Evolutionary conservation across 805 yeast genomes (phyloP).

Genomic region (Blastobotrys attinorum): DNA sequence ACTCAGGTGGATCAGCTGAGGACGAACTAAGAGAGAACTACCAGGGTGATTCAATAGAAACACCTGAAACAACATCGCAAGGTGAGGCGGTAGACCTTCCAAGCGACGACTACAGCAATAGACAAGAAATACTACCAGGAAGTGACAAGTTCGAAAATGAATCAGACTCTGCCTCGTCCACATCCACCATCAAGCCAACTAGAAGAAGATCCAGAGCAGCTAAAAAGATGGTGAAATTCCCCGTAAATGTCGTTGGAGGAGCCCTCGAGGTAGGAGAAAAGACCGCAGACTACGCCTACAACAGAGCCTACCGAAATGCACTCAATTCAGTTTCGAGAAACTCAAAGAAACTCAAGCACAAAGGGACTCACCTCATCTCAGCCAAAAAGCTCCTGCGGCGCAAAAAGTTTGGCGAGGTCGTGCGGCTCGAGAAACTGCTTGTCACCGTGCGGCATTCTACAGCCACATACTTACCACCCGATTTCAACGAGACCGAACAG

Average conservation of each 20-base stretch:
- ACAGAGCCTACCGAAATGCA: not conserved
- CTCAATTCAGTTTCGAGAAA: not conserved
- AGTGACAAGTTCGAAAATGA: too few relatives aligned
- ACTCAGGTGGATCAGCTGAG: too few relatives aligned
- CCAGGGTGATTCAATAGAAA: too few relatives aligned
- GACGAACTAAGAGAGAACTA: too few relatives aligned
- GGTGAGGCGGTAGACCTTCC: too few relatives aligned
- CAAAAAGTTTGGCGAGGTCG: conserved; percentile 45
- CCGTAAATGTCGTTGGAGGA: not conserved
- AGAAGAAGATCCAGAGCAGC: not conserved
- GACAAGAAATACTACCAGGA: too few relatives aligned
- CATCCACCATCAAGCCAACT: too few relatives aligned
- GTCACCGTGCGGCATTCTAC: conserved; percentile 46
- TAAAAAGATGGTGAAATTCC: conserved; percentile 2
- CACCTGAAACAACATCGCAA: too few relatives aligned
- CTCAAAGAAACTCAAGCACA: not conserved
- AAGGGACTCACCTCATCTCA: conserved; percentile 4
- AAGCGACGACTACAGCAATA: too few relatives aligned
- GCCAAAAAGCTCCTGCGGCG: conserved; percentile 11
- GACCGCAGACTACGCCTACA: not conserved
- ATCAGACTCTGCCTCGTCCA: too few relatives aligned
- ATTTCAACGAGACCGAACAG: conserved; percentile 43
- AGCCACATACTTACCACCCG: conserved; percentile 24
- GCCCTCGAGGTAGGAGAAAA: not conserved
- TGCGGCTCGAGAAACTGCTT: conserved; percentile 61